Base-by-base conservation (phyloP, 2,329 filamentous ascomycete species). In the Diaporthe sp. region DNA sequence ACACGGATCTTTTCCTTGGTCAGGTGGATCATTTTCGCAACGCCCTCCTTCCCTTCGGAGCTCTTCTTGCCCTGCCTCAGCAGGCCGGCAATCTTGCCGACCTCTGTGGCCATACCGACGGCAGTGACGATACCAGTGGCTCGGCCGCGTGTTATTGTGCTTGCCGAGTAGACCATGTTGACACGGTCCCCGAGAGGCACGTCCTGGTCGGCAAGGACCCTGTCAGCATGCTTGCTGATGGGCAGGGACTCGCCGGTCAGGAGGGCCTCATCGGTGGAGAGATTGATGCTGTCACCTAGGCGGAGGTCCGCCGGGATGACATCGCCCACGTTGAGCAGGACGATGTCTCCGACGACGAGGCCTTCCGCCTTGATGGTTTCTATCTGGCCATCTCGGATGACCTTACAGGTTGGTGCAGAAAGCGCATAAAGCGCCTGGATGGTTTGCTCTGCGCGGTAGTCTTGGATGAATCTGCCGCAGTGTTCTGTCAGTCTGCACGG, bases 221-320 rank as follows among this genome's bases (percentile, higher is more conserved):
- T 86, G 49, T 91, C 87, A n/a, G 90, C 85, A 79, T 90, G 87
- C 85, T 95, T 93, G 86, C 87, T 90, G 73, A 93, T 92, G 75
- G 93, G 91, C 9, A 93, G 83, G 49, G 93, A 94, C 85, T 95
- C 93, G 77, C 93, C 93, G 19, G 93, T 95, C 53, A 95, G 88
- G 75, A 94, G 88, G 17, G 93, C 92, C 83, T 95, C 93, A 77
- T 97, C 94, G 78, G 93, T 93, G 68, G 93, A 93, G 76, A 95
- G 85, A 82, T 96, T 96, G 84, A 95, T 91, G 74, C 89, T 90
- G 77, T 92, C 88, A 77, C 92, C 83, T 28, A 92, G 85, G 77
- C 92, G 89, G 68, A 94, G 84, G 83, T 95, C 93, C 46, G 93
- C 93, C 6, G 93, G 92, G 49, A 94, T 88, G 65, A 93, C 91